phyloP scores from a whole-genome alignment of 139 green algal species.

The Haematococcus sp. region DNA sequence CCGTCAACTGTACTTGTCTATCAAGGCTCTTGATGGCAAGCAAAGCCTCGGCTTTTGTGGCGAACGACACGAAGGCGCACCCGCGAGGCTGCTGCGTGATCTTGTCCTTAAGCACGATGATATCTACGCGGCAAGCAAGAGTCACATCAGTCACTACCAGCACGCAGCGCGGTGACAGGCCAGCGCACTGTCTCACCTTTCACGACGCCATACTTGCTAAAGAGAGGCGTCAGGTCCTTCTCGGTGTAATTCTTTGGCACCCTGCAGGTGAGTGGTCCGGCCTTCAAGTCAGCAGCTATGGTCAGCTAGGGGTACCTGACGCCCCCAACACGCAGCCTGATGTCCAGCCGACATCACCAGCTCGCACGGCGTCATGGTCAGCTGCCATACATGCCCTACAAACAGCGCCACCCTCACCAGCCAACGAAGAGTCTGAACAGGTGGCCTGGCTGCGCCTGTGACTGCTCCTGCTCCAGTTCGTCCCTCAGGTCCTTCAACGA shows the following conservation, averaged over 20 bases:
- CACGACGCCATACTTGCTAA: slow-evolving; percentile 10
- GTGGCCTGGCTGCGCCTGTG: background rate
- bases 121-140: slow-evolving; percentile 15
- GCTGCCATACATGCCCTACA: background rate
- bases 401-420: background rate
- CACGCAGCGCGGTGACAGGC: no score
- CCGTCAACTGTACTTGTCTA: slow-evolving; percentile 34
- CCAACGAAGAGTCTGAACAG: slow-evolving; percentile 4
- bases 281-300: background rate
- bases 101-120: slow-evolving; percentile 41
- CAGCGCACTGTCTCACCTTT: no score
- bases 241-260: slow-evolving; percentile 11
- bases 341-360: background rate
- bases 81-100: slow-evolving; percentile 29
- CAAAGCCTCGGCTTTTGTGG: slow-evolving; percentile 30
- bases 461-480: no score
- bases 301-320: background rate
- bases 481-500: no score
- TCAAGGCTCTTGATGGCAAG: slow-evolving; percentile 38
- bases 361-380: background rate
- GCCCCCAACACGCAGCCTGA: background rate
- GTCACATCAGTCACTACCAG: no score
- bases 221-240: slow-evolving; percentile 14
- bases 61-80: slow-evolving; percentile 48
- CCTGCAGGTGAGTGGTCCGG: background rate